Evolutionary conservation across 345 rosid species (phyloP), one percentile per base, ranked within the genome.

Genomic region (Acer negundo): DNA sequence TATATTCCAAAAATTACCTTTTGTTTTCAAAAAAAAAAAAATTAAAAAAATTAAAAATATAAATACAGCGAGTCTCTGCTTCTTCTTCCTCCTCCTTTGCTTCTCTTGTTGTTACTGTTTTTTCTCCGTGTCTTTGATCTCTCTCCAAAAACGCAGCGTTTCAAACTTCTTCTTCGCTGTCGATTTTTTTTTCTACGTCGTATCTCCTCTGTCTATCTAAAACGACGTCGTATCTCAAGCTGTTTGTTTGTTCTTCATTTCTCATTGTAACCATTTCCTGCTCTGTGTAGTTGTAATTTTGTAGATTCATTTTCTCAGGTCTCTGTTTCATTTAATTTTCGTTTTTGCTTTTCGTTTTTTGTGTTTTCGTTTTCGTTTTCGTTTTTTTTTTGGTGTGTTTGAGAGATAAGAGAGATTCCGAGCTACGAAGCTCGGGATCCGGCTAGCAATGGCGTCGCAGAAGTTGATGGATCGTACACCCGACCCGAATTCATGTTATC

Each of bases 381-480:
- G 31, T 28, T 28, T 28, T 53, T 74, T 62, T 62, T 20, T n/a
- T n/a, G n/a, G 24, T 42, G 46, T 7, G 9, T 74, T 23, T 67
- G 46, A 74, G 53, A 28, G 6, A 35, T 35, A 35, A 35, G 62
- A 67, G 51, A 67, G 56, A 56, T 58, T 83, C 85, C 85, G 83
- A 80, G 84, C 82, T 79, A 56, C 26, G 79, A 77, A 67, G 84
- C 91, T 82, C 79, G 78, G 86, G 87, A 82, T 84, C 87, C 78
- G 58, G 75, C 75, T 46, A 70, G 22, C 75, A 78, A 49, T 73
- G 76, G 67, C 67, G 44, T 58, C 75, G 6, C 84, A 84, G 78
- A 71, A 80, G 78, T 79, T 75, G 82, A 62, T 75, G 28, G 82
- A 69, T 44, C 79, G 69, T 8, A 40, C 46, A 66, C 84, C 77